Percentiles rank a stretch among this genome's conserved stretches.
Evolutionary conservation across 352 stramenopile genomes (phyloP).

Genomic region (Globisporangium uncinulatum): DNA sequence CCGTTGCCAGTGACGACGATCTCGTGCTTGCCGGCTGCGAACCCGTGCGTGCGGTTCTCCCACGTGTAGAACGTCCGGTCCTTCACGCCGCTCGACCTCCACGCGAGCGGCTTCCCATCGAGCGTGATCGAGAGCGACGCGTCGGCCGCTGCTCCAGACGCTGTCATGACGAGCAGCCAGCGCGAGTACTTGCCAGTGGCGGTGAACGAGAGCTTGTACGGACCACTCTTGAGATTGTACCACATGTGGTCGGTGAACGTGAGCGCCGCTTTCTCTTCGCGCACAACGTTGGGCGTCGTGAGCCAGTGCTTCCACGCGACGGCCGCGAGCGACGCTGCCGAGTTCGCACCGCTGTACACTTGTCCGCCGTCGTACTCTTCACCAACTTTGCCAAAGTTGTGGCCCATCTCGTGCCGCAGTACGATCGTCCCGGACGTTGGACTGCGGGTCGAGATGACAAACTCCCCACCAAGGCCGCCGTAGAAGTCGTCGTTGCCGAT

Average conservation of each 20-base stretch:
- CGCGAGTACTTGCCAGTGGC: slow-evolving; percentile 25
- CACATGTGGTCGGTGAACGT: slow-evolving; percentile 30
- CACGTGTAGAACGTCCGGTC: slow-evolving; percentile 27
- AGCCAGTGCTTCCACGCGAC: slow-evolving; percentile 30
- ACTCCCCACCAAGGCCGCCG: slow-evolving; percentile 12
- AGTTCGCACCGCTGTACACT: slow-evolving; percentile 32
- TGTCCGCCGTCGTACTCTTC: slow-evolving; percentile 35
- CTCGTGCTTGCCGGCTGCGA: slow-evolving; percentile 15
- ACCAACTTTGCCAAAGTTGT: slow-evolving; percentile 32
- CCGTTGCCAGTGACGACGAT: slow-evolving; percentile 20
- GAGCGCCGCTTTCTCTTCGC: slow-evolving; percentile 21
- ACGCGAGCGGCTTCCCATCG: slow-evolving; percentile 17
- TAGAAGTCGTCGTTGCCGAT: slow-evolving; percentile 30
- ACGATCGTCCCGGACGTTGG: slow-evolving; percentile 23
- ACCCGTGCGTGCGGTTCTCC: slow-evolving; percentile 12
- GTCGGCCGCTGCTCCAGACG: slow-evolving; percentile 22
- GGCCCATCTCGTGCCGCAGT: slow-evolving; percentile 32
- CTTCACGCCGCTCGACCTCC: slow-evolving; percentile 21
- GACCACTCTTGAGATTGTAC: slow-evolving; percentile 25
- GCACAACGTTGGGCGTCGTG: slow-evolving; percentile 15
- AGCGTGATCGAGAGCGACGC: slow-evolving; percentile 23
- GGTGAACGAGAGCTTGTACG: slow-evolving; percentile 26
- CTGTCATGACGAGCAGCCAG: slow-evolving; percentile 22
- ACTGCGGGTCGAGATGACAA: slow-evolving; percentile 28
- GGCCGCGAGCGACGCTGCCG: slow-evolving; percentile 1